phyloP scores from a whole-genome alignment of 2,329 filamentous ascomycete genomes.

The Arthrobotrys megalospora region DNA sequence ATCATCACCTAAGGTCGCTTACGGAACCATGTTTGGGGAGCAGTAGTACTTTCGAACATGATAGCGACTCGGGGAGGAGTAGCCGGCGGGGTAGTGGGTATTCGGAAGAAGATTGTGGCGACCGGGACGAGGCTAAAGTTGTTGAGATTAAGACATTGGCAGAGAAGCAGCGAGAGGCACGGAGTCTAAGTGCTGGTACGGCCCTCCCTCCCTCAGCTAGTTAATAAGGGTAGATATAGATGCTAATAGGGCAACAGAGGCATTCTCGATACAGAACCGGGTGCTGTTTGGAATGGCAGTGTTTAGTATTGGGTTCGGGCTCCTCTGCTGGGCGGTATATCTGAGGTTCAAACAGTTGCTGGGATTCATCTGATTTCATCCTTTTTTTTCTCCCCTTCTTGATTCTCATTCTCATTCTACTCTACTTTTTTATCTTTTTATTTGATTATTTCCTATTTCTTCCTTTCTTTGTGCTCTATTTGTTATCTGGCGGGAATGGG shows the following conservation, averaged over 20 bases:
- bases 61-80: conserved; percentile 18
- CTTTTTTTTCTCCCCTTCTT: not conserved
- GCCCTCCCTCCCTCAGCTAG: not conserved
- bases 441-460: conserved; percentile 8
- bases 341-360: conserved; percentile 51
- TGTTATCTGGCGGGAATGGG: conserved; percentile 4
- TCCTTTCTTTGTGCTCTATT: not conserved
- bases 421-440: conserved; percentile 8
- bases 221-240: not conserved
- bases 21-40: conserved; percentile 14
- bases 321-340: conserved; percentile 57
- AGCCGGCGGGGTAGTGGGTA: conserved; percentile 41
- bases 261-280: conserved; percentile 59
- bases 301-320: conserved; percentile 52
- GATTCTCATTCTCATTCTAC: not conserved
- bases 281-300: conserved; percentile 58
- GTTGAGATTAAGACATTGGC: conserved; percentile 32
- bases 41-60: not conserved
- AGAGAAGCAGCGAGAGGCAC: conserved; percentile 42
- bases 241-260: conserved; percentile 24
- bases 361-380: conserved; percentile 35
- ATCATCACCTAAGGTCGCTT: not conserved
- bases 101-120: conserved; percentile 27
- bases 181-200: conserved; percentile 55
- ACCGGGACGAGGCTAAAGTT: conserved; percentile 17